phyloP scores from a whole-genome alignment of 2,329 filamentous ascomycete species.

The Setomelanomma holmii region DNA sequence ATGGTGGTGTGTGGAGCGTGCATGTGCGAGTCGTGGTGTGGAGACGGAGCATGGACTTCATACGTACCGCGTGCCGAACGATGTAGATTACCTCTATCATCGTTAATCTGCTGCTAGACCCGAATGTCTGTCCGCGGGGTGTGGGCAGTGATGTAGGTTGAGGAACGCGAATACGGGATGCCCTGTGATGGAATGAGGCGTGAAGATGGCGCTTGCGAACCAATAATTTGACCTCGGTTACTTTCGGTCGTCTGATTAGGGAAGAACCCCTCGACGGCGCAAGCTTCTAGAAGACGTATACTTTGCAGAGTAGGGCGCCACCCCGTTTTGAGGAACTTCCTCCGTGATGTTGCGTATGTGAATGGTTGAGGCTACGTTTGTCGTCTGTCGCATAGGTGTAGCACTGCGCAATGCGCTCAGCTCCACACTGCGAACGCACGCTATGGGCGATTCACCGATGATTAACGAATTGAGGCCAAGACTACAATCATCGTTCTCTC shows the following conservation, averaged over 20 bases:
- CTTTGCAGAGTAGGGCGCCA: slow-evolving; percentile 2
- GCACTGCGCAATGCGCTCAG: not conserved
- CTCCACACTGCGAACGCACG: not conserved
- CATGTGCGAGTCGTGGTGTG: slow-evolving; percentile 9
- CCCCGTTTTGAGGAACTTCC: not conserved
- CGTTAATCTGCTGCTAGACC: slow-evolving; percentile 6
- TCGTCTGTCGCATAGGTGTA: not conserved
- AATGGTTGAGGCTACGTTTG: not conserved
- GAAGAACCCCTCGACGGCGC: not conserved
- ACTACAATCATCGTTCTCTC: not conserved
- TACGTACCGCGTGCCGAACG: slow-evolving; percentile 59
- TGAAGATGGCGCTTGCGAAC: slow-evolving; percentile 2
- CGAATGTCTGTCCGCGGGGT: slow-evolving; percentile 4
- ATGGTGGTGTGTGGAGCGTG: slow-evolving; percentile 10
- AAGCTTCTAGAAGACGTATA: not conserved
- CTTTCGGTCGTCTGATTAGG: slow-evolving; percentile 5
- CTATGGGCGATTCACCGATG: not conserved
- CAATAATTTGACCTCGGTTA: slow-evolving; percentile 20
- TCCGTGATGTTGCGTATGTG: not conserved
- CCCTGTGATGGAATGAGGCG: slow-evolving; percentile 3
- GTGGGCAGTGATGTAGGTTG: slow-evolving; percentile 6
- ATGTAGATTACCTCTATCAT: slow-evolving; percentile 59
- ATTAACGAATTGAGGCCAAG: not conserved
- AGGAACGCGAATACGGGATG: slow-evolving; percentile 12
- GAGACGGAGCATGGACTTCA: slow-evolving; percentile 14